Base-by-base conservation (phyloP, 2,329 filamentous ascomycete genomes). In the Diplodia seriata region DNA sequence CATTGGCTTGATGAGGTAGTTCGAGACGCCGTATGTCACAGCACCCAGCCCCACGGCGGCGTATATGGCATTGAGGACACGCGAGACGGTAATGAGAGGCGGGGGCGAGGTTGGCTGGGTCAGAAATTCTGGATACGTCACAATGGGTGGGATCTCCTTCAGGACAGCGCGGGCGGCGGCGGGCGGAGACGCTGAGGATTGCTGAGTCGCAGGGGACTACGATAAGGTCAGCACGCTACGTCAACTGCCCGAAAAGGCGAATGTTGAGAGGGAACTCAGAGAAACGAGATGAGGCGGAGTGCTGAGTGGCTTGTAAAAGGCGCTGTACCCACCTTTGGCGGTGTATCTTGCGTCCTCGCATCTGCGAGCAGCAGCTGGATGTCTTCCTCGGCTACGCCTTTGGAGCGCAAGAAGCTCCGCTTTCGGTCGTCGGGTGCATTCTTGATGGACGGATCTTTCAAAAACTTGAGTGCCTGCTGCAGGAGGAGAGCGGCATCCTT, bases 391-490 rank as follows among this genome's bases (percentile, higher is more conserved):
- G 80, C 81, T 8, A 97, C 81, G 3, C 92, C 92, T 77, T 97
- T 97, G 62, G 87, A 87, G 74, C 89, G 85, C 1, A 97, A 81
- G 72, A 97, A 97, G 8, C 86, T 85, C 23, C 86, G 82, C 81
- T 97, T 97, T 78, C 88, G 89, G 67, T 92, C 90, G 54, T 85
- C 84, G 0, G 90, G 84, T 40, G 90, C 88, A 77, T 90, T 82
- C 68, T 86, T 87, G 68, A 97, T 91, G 23, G 85, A 83, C 8
- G 91, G 88, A 69, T 96, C 90, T 62, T 91, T 83, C 4, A 97
- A 85, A 75, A 97, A 97, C 65, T 84, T 86, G 53, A 86, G 85
- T 33, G 93, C 93, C 75, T 93, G 87, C 18, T 92, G 87, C 43
- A 91, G 74, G 43, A 65, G 50, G 14, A 50, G 20, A 5, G 14